Conservation (phyloP, 805 yeast genomes). For the Wickerhamomyces sydowiorum region DNA sequence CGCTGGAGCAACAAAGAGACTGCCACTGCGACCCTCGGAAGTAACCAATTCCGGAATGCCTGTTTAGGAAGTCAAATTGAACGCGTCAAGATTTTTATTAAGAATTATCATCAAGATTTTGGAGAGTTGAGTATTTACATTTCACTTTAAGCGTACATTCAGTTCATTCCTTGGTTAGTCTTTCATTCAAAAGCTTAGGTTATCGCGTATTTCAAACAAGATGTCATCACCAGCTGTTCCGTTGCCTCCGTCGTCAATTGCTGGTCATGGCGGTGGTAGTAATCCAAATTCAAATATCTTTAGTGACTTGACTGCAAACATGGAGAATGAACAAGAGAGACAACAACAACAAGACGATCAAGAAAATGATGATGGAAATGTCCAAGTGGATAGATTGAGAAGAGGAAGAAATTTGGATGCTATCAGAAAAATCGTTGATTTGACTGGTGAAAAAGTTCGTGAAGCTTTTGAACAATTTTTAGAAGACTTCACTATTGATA, state of each 20-base stretch:
- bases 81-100: not conserved
- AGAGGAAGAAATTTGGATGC: constrained; percentile 58
- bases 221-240: constrained; percentile 16
- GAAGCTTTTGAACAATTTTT: constrained; percentile 86
- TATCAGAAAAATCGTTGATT: constrained; percentile 83
- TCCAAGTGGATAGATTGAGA: constrained; percentile 27
- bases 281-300: constrained; percentile 19
- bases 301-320: constrained; percentile 9
- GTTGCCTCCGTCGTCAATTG: constrained; percentile 18
- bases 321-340: constrained; percentile 2
- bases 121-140: too few species aligned
- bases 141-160: too few species aligned
- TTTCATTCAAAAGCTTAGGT: too few species aligned
- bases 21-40: not conserved
- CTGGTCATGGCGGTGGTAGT: constrained; percentile 5
- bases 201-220: not conserved
- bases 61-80: not conserved
- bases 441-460: constrained; percentile 89
- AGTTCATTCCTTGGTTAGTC: too few species aligned
- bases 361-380: constrained; percentile 10
- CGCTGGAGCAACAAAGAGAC: not conserved
- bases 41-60: not conserved
- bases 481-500: constrained; percentile 49
- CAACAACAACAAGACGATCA: not conserved
- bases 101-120: too few species aligned